Evolutionary conservation across 2,329 filamentous ascomycete genomes (phyloP).

Genomic region (Tolypocladium inflatum): DNA sequence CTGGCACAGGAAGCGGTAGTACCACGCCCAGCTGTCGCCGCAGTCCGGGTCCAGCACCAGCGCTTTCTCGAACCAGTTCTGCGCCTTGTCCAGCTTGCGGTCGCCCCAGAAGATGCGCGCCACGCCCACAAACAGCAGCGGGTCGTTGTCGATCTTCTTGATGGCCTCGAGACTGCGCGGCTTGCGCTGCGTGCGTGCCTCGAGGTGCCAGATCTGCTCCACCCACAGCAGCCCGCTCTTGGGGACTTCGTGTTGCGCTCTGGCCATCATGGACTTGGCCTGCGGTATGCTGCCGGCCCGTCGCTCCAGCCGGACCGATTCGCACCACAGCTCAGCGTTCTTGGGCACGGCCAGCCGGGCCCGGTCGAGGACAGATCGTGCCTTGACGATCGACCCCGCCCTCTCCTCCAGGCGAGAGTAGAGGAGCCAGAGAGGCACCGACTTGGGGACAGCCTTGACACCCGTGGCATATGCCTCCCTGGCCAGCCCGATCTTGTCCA

Average conservation of each 20-base stretch:
- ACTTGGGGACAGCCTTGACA: conserved; percentile 76
- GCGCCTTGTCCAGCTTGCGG: conserved; percentile 82
- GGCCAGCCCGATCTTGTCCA: conserved; percentile 71
- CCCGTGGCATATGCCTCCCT: conserved; percentile 84
- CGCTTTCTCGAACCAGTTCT: conserved; percentile 96
- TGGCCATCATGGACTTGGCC: conserved; percentile 87
- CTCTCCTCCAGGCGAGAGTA: conserved; percentile 83
- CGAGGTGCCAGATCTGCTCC: conserved; percentile 92
- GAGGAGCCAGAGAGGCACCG: conserved; percentile 82
- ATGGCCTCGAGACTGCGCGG: conserved; percentile 87
- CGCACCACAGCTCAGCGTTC: conserved; percentile 76
- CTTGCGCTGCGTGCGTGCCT: conserved; percentile 84
- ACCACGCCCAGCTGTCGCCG: conserved; percentile 97
- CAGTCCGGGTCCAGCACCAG: conserved; percentile 76
- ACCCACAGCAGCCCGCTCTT: conserved; percentile 82
- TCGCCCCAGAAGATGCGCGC: conserved; percentile 96
- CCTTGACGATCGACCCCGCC: conserved; percentile 76
- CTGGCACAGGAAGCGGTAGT: conserved; percentile 84
- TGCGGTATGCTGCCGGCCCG: conserved; percentile 75
- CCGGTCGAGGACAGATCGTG: conserved; percentile 85
- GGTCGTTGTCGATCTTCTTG: conserved; percentile 91
- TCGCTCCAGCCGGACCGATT: conserved; percentile 87
- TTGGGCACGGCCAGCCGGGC: conserved; percentile 83
- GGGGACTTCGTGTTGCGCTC: conserved; percentile 83
- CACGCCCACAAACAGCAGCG: conserved; percentile 80